A percentile compares a stretch with the other conserved stretches of the same genome.
phyloP scores from a whole-genome alignment of 805 yeast genomes.

The Huiozyma sinensis region DNA sequence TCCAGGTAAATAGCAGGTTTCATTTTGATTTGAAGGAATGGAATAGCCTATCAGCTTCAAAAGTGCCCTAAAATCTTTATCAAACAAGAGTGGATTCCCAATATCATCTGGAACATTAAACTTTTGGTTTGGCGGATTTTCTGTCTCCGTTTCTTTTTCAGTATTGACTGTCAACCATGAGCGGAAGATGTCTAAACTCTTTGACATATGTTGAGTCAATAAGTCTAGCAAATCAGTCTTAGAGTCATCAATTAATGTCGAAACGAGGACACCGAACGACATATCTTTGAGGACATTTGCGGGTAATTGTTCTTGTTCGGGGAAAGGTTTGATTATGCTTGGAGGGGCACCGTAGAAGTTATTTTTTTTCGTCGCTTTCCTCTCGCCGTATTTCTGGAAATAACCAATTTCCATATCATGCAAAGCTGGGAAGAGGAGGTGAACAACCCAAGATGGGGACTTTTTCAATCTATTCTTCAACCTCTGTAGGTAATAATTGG shows the following conservation, averaged over 20 bases:
- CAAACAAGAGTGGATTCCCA: constrained; percentile 10
- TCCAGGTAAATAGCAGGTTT: constrained; percentile 15
- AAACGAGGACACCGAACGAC: constrained; percentile 25
- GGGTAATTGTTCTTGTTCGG: constrained; percentile 17
- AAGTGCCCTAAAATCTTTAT: constrained; percentile 22
- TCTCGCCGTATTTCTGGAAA: constrained; percentile 34
- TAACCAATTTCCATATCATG: constrained; percentile 36
- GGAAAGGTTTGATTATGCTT: constrained; percentile 16
- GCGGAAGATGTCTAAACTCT: constrained; percentile 9
- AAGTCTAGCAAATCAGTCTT: constrained; percentile 15
- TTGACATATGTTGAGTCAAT: constrained; percentile 13
- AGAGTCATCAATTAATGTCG: constrained; percentile 26
- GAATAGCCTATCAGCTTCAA: constrained; percentile 15
- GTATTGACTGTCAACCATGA: constrained; percentile 10
- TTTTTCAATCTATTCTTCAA: constrained; percentile 37
- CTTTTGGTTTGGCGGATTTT: constrained; percentile 10
- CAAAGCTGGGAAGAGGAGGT: constrained; percentile 54
- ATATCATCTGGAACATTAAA: constrained; percentile 4
- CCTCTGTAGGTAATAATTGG: constrained; percentile 53
- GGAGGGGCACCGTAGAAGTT: constrained; percentile 13
- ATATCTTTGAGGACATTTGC: constrained; percentile 14
- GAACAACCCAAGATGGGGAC: constrained; percentile 48
- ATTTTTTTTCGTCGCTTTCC: constrained; percentile 20
- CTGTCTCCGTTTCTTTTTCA: constrained; percentile 4
- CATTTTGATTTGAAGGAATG: constrained; percentile 12